Evolutionary conservation across 1,284 basidiomycete species (phyloP).

Genomic region (Cryptococcus sp.): DNA sequence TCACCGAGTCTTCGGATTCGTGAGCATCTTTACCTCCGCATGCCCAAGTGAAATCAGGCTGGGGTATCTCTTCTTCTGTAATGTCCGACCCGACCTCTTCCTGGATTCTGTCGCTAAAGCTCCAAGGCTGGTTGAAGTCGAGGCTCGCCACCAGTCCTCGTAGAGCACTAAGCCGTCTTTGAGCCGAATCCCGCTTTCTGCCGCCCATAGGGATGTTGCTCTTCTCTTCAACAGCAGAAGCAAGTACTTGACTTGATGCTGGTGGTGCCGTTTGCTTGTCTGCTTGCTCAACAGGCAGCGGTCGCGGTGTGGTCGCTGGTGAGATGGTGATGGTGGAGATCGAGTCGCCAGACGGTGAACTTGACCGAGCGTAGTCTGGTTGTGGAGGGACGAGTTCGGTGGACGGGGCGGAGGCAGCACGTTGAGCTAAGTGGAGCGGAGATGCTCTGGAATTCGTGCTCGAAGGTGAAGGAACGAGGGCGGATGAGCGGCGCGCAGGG

Average conservation of each 20-base stretch:
- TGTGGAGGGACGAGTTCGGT: conserved; percentile 21
- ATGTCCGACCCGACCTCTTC: neutral
- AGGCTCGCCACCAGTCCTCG: conserved; percentile 44
- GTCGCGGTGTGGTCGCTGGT: conserved; percentile 21
- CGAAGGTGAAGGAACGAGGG: conserved; percentile 11
- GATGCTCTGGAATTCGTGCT: conserved; percentile 2
- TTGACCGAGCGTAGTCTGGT: conserved; percentile 14
- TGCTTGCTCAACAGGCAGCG: conserved; percentile 1
- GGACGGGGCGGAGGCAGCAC: conserved; percentile 1
- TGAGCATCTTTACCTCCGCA: conserved; percentile 7
- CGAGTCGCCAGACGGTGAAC: conserved; percentile 30
- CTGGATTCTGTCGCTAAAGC: conserved; percentile 11
- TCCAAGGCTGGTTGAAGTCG: conserved; percentile 49
- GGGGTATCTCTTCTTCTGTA: conserved; percentile 6
- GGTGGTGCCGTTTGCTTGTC: conserved; percentile 3
- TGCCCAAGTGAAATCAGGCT: conserved; percentile 20
- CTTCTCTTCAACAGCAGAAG: conserved; percentile 1
- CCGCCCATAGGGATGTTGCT: conserved; percentile 9
- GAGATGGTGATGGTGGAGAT: conserved; percentile 27
- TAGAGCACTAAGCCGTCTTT: conserved; percentile 41
- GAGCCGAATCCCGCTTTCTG: conserved; percentile 36
- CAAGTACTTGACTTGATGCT: conserved; percentile 1
- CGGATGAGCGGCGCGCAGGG: conserved; percentile 11
- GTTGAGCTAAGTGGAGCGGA: conserved; percentile 2
- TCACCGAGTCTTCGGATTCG: neutral